Base-by-base conservation (phyloP, 78 protist species). In the Monosiga brevicollis region DNA sequence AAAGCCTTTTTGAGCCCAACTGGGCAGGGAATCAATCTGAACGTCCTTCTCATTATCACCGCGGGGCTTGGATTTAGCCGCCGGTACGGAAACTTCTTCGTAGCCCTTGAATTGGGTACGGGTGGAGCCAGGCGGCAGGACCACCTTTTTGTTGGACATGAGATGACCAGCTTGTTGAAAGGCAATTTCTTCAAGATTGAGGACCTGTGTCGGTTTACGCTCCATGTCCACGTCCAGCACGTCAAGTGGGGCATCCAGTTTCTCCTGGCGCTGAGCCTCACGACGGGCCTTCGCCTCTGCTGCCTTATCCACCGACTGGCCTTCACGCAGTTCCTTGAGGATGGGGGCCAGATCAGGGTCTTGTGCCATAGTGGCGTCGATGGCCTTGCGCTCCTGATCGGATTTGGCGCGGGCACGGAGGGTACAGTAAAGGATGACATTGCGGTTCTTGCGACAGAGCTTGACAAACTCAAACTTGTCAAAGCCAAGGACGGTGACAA, bases 61-160 rank as follows among this genome's bases (percentile, higher is more conserved):
- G 40, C 37, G 25, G 26, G 82, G 92, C 86, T 73, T 49, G 42
- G 82, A 42, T 73, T 54, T 83, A 37, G 77, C 75, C 9, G 95
- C 93, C 2, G 98, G 99, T 2, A 96, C 86, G 79, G 85, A 90
- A 10, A 97, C 86, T 86, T 93, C 94, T 36, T 93, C 96, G 87
- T 88, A 95, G 39, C 95, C 97, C 86, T 91, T 88, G 71, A 86
- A 40, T 37, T 43, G 49, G 70, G 73, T 86, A 35, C 93, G 86
- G 76, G 79, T 42, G 11, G 89, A 83, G 78, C 94, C 94, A 26
- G 86, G 80, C 23, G 95, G 97, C n/a, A 95, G 90, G 38, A 79
- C 74, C 80, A 83, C 79, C 70, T 73, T 36, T 36, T 76, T 76
- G 90, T 91, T 93, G 41, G 96, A 39, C 97, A 95, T 95, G 71